These are phyloP conservation scores for Fusarium armeniacum DNA, from an alignment of 2,329 filamentous ascomycete genomes.

Conservation along the genomic window DNA sequence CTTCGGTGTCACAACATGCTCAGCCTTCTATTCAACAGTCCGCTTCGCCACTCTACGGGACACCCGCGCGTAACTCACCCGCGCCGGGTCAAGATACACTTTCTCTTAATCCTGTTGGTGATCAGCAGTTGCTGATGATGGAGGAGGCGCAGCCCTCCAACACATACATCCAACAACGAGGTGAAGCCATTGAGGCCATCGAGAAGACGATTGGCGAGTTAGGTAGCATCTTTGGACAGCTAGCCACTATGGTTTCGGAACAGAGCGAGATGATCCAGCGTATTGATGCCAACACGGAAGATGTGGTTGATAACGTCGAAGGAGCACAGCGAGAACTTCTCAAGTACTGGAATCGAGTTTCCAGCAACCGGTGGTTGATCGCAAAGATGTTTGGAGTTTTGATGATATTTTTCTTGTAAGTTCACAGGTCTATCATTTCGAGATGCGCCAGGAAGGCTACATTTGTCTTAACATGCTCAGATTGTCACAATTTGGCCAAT, in stretches of 20 bases:
- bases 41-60: conserved; percentile 88
- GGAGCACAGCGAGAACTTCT: conserved; percentile 94
- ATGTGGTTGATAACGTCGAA: conserved; percentile 98
- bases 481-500: not conserved
- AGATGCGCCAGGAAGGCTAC: not conserved
- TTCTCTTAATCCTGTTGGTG: conserved; percentile 83
- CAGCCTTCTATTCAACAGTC: conserved; percentile 78
- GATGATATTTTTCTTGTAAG: conserved; percentile 89
- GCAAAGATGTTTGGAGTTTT: conserved; percentile 84
- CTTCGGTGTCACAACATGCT: conserved; percentile 83
- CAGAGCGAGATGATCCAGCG: conserved; percentile 98
- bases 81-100: conserved; percentile 81
- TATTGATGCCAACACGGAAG: conserved; percentile 97
- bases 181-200: conserved; percentile 96
- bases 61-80: conserved; percentile 76
- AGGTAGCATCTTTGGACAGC: conserved; percentile 89
- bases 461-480: not conserved
- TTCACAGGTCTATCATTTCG: conserved; percentile 25
- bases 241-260: conserved; percentile 96
- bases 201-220: conserved; percentile 95
- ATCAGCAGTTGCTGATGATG: conserved; percentile 88
- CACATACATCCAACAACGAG: conserved; percentile 91
- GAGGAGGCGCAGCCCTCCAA: conserved; percentile 93
- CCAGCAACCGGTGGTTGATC: conserved; percentile 94
- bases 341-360: conserved; percentile 96